These are phyloP conservation scores for Coemansia nantahalensis DNA, from an alignment of 192 early-diverging fungal species.

Conservation along the genomic window DNA sequence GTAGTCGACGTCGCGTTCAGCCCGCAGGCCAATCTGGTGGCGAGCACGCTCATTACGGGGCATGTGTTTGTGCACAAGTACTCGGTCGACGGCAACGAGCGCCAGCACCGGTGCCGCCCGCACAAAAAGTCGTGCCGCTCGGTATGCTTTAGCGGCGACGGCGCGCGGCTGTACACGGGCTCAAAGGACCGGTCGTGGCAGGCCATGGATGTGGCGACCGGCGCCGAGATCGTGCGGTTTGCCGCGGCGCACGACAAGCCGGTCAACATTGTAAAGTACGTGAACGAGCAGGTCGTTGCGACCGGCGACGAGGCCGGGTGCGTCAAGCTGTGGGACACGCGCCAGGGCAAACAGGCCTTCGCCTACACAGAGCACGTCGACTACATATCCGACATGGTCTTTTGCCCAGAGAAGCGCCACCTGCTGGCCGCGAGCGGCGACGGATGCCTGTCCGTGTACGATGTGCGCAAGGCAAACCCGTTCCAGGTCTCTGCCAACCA, in stretches of 20 bases:
- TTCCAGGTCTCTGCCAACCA: slow-evolving; percentile 87
- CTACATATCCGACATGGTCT: slow-evolving; percentile 88
- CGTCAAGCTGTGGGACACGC: slow-evolving; percentile 89
- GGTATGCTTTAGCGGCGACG: slow-evolving; percentile 77
- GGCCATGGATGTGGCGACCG: slow-evolving; percentile 71
- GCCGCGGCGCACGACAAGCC: slow-evolving; percentile 79
- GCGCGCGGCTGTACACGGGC: slow-evolving; percentile 61
- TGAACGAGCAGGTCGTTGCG: slow-evolving; percentile 78
- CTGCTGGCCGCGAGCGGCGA: slow-evolving; percentile 85
- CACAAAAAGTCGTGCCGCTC: slow-evolving; percentile 89
- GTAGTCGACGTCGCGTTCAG: slow-evolving; percentile 50
- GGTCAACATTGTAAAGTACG: slow-evolving; percentile 68
- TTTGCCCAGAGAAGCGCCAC: slow-evolving; percentile 66
- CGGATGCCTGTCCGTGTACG: slow-evolving; percentile 86
- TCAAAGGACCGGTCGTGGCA: slow-evolving; percentile 86
- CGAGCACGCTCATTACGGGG: slow-evolving; percentile 52
- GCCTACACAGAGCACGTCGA: slow-evolving; percentile 86
- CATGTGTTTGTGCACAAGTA: slow-evolving; percentile 50
- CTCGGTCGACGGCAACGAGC: slow-evolving; percentile 40
- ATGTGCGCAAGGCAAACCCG: slow-evolving; percentile 84
- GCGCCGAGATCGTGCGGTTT: slow-evolving; percentile 67
- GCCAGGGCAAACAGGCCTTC: slow-evolving; percentile 71
- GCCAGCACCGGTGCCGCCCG: slow-evolving; percentile 28
- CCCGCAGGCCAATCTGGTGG: slow-evolving; percentile 36
- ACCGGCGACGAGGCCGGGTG: slow-evolving; percentile 92